Percentiles rank a stretch among this genome's conserved stretches.
These are phyloP conservation scores for Nemania diffusa DNA, from an alignment of 2,329 filamentous ascomycete genomes.

Conservation along the genomic window DNA sequence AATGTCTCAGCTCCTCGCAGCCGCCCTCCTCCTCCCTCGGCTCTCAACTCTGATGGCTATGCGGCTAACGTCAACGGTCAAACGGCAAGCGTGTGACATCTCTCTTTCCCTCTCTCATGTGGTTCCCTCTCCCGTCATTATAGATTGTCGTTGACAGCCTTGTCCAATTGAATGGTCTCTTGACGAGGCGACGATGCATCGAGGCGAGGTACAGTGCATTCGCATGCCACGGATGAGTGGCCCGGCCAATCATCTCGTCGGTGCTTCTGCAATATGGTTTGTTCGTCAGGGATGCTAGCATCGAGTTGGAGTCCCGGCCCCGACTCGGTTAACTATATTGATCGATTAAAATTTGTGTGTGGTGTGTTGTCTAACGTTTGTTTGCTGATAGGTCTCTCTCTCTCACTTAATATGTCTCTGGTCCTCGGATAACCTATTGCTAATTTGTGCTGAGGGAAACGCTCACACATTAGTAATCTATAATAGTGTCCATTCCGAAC, in stretches of 20 bases:
- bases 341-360: background rate
- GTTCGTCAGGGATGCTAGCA: slow-evolving; percentile 8
- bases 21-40: background rate
- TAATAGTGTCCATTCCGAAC: too few species aligned
- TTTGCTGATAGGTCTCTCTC: background rate
- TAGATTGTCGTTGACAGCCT: background rate
- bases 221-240: background rate
- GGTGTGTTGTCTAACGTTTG: background rate
- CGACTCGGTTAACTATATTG: slow-evolving; percentile 3
- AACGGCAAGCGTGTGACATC: slow-evolving; percentile 1
- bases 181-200: slow-evolving; percentile 24
- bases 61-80: slow-evolving; percentile 2
- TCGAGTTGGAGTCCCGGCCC: slow-evolving; percentile 16
- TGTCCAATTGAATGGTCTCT: slow-evolving; percentile 4
- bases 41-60: too few species aligned
- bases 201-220: slow-evolving; percentile 20
- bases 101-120: background rate
- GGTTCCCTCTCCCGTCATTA: background rate
- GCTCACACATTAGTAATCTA: too few species aligned
- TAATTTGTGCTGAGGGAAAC: too few species aligned
- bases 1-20: background rate
- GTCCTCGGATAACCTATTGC: too few species aligned
- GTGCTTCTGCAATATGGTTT: slow-evolving; percentile 5
- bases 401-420: too few species aligned
- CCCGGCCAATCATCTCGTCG: slow-evolving; percentile 17